Evolutionary conservation across 345 rosid genomes (phyloP).

Genomic region (Raphanus raphanistrum): DNA sequence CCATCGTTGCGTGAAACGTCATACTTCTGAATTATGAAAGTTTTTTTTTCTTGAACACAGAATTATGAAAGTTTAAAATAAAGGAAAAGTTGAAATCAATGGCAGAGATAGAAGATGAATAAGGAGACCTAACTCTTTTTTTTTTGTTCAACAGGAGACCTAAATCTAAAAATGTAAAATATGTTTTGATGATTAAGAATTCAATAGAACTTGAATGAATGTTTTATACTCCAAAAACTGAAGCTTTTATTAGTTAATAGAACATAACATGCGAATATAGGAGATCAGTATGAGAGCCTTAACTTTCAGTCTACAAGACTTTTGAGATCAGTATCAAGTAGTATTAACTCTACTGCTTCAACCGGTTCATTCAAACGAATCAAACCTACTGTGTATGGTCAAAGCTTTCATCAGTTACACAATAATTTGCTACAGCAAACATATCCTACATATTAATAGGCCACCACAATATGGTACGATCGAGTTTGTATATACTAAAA

Average conservation of each 20-base stretch:
- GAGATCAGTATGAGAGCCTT: neutral
- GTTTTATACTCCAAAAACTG: neutral
- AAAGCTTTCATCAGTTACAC: neutral
- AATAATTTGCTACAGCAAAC: neutral
- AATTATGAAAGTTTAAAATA: neutral
- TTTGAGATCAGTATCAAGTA: neutral
- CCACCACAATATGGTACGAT: neutral
- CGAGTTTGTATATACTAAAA: neutral
- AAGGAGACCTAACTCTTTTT: neutral
- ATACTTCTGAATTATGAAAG: neutral
- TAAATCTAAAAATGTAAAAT: neutral
- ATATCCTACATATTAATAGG: neutral
- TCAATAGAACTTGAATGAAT: neutral
- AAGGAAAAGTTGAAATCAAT: neutral
- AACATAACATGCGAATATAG: neutral
- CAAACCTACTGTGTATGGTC: neutral
- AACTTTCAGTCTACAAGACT: neutral
- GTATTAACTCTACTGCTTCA: neutral
- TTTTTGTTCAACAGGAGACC: too few species aligned
- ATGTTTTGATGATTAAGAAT: neutral
- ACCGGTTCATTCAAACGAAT: neutral
- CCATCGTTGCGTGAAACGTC: slow-evolving; percentile 11
- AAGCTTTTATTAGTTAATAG: neutral
- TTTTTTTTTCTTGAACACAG: too few species aligned
- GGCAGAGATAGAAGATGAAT: neutral